Conservation (phyloP, 352 stramenopile genomes). For the Globisporangium yorkense region DNA sequence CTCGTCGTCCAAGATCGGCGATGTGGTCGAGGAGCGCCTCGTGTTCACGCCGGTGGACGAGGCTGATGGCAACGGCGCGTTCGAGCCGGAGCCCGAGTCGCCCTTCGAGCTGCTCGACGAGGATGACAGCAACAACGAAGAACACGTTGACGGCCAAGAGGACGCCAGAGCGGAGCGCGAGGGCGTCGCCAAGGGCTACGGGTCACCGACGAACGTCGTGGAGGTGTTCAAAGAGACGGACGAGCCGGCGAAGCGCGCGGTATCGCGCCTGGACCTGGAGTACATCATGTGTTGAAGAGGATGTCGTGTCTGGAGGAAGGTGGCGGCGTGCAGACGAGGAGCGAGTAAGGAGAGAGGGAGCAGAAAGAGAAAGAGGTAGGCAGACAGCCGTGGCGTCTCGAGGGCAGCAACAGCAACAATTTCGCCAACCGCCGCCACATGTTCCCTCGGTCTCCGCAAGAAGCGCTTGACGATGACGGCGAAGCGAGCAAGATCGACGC, state of each 20-base stretch:
- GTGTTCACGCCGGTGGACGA: background rate
- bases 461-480: too few relatives aligned
- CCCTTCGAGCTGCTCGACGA: constrained; percentile 13
- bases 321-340: too few relatives aligned
- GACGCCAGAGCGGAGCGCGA: too few relatives aligned
- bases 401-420: too few relatives aligned
- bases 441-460: too few relatives aligned
- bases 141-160: background rate
- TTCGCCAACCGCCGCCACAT: too few relatives aligned
- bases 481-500: too few relatives aligned
- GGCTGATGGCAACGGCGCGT: background rate
- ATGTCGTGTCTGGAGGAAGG: background rate
- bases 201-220: constrained; percentile 1
- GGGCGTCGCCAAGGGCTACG: background rate
- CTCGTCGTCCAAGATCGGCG: constrained; percentile 16
- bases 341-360: background rate
- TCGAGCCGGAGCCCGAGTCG: constrained; percentile 8
- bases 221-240: constrained; percentile 3
- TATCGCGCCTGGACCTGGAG: constrained; percentile 11
- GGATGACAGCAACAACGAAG: constrained; percentile 1
- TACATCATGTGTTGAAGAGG: constrained; percentile 15
- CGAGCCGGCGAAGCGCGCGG: background rate
- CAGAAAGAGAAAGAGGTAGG: background rate
- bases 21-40: constrained; percentile 5
- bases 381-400: background rate